phyloP scores from a whole-genome alignment of 2,329 filamentous ascomycete genomes.

The Beauveria sp. region DNA sequence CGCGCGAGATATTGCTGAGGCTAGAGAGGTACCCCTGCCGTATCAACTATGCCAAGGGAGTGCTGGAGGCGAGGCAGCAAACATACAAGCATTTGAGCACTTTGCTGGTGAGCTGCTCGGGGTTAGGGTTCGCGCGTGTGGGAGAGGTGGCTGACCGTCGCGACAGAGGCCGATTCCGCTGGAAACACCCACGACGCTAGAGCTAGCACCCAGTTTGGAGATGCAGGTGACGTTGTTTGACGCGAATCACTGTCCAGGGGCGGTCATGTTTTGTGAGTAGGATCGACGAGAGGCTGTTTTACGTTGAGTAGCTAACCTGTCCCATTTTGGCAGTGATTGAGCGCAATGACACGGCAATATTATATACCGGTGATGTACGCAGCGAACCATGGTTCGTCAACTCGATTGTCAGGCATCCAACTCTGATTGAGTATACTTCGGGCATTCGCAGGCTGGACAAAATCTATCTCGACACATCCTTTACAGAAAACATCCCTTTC shows the following conservation, averaged over 20 bases:
- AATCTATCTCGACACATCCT: slow-evolving; percentile 86
- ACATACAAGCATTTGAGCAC: slow-evolving; percentile 70
- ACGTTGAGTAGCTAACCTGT: not conserved
- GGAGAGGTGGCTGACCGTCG: not conserved
- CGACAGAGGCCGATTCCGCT: slow-evolving; percentile 68
- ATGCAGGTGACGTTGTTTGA: slow-evolving; percentile 80
- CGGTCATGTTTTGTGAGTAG: slow-evolving; percentile 72
- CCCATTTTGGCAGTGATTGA: slow-evolving; percentile 55
- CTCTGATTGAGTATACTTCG: slow-evolving; percentile 64
- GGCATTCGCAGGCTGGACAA: slow-evolving; percentile 64
- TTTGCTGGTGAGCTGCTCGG: slow-evolving; percentile 44
- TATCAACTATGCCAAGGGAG: slow-evolving; percentile 71
- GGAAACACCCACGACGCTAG: slow-evolving; percentile 69
- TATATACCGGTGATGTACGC: slow-evolving; percentile 86
- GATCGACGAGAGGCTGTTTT: too few relatives aligned
- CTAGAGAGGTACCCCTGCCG: slow-evolving; percentile 74
- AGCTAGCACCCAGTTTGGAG: slow-evolving; percentile 59
- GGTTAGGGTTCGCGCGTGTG: not conserved
- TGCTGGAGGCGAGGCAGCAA: slow-evolving; percentile 65
- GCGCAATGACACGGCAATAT: slow-evolving; percentile 58
- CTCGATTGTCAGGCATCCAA: slow-evolving; percentile 60
- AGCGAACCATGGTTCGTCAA: slow-evolving; percentile 84
- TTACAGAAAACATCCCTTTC: slow-evolving; percentile 41
- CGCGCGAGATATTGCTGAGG: slow-evolving; percentile 69
- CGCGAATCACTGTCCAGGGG: slow-evolving; percentile 85